Evolutionary conservation across 2,329 filamentous ascomycete species (phyloP).

Genomic region (Bisporella sp.): DNA sequence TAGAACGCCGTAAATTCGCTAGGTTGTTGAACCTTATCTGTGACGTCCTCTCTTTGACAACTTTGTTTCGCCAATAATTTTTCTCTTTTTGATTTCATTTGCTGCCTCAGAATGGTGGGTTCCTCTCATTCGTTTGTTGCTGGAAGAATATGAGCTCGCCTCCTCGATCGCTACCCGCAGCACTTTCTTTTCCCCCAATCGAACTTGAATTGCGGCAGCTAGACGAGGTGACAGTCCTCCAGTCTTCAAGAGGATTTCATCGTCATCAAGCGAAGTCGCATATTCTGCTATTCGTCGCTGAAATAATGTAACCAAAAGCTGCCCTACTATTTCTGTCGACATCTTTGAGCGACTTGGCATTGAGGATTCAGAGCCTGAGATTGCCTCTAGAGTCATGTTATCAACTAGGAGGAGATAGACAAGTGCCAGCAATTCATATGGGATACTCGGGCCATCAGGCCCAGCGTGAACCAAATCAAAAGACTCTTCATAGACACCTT

Average conservation of each 20-base stretch:
- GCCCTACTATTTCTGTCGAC: slow-evolving; percentile 31
- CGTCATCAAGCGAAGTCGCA: slow-evolving; percentile 43
- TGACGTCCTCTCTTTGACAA: too few species aligned
- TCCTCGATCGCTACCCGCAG: slow-evolving; percentile 39
- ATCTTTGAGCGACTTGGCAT: slow-evolving; percentile 34
- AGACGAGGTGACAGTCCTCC: slow-evolving; percentile 26
- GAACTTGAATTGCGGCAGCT: slow-evolving; percentile 51
- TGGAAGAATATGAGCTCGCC: slow-evolving; percentile 23
- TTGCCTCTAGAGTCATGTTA: slow-evolving; percentile 30
- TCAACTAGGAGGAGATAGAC: slow-evolving; percentile 36
- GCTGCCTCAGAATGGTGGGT: not conserved
- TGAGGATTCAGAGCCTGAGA: slow-evolving; percentile 28
- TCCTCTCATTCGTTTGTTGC: slow-evolving; percentile 28
- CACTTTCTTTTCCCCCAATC: slow-evolving; percentile 58
- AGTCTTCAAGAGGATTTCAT: slow-evolving; percentile 33
- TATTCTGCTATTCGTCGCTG: slow-evolving; percentile 40
- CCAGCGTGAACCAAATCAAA: slow-evolving; percentile 42
- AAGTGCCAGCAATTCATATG: slow-evolving; percentile 30
- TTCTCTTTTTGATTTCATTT: slow-evolving; percentile 9
- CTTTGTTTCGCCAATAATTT: slow-evolving; percentile 6
- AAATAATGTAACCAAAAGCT: slow-evolving; percentile 33
- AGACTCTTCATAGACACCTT: slow-evolving; percentile 52
- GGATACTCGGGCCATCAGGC: slow-evolving; percentile 21
- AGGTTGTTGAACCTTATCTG: too few species aligned
- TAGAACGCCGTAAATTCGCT: too few species aligned